Base-by-base conservation (phyloP, 257 asterid genomes). In the Nyctanthes arbortristis region DNA sequence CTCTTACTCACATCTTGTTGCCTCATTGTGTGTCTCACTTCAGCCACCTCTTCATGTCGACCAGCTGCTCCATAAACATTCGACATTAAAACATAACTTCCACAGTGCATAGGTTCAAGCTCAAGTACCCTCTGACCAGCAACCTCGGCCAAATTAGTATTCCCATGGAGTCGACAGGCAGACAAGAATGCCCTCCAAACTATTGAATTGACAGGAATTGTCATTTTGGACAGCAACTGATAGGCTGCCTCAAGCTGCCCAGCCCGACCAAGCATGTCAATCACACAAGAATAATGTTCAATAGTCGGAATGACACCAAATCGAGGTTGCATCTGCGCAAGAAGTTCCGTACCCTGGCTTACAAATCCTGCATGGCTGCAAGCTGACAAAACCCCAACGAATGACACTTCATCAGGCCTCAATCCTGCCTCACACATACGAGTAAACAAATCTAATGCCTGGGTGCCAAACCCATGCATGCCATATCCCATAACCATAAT, bases 181-280 rank as follows among this genome's bases (percentile, higher is more conserved):
- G 94, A 81, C 76, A 92, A 69, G 66, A 90, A 81, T 3, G 97
- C 74, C 70, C 95, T 88, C 98, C 97, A 90, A 72, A 87, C 85
- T 16, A 93, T 88, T 37, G 87, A 78, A 77, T 90, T 93, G 61
- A 92, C 87, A 67, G 85, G 68, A 61, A 87, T 69, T 14, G 88
- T 65, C 92, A 90, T 90, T 65, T 65, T 75, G n/a, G 80, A 78
- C 31, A 88, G 71, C 83, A 88, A 39, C 66, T 87, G 84, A 75
- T 78, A 80, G 57, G 96, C 96, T 65, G 84, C 90, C 61, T 78
- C 86, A 36, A 90, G 85, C 66, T 74, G 61, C 76, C 96, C 95
- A 29, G 88, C 93, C 64, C 95, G 89, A 61, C 98, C 97, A 63
- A 93, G 88, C 96, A 85, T 87, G 84, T 93, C 98, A 24, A 90